Evolutionary conservation across 176 grass and related monocot species (phyloP), one percentile per base, ranked within the genome.

Genomic region (Rhynchospora tenuis): DNA sequence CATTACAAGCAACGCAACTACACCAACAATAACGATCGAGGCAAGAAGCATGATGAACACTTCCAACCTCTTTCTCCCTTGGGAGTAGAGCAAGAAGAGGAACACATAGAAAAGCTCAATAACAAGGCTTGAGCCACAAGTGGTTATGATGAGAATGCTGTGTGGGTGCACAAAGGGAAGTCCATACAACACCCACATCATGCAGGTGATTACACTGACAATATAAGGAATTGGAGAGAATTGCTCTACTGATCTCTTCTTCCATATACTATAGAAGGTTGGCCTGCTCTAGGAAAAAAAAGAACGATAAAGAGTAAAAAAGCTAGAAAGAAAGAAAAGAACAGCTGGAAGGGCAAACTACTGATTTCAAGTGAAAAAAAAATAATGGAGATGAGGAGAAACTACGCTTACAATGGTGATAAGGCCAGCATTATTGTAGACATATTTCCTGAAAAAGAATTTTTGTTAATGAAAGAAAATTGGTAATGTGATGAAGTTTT

Each of bases 171-270:
- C 94, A 42, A 64, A 1, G 0, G 94, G 94, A 2, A 97, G 83
- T 0, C 90, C 94, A 75, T 97, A 97, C 64, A 92, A 73, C 83
- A 94, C 92, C 94, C 94, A 97, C 83, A 97, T 90, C 92, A 94
- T 89, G 89, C 90, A 92, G 83, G 91, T 94, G 9, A 94, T 85
- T 17, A 94, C 82, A 70, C 88, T 92, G 8, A 87, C 90, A 2
- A 94, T 44, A 84, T 97, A 97, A 7, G 94, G 94, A 58, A 92
- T 81, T 64, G 94, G 42, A 24, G 94, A 94, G 88, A 92, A 97
- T 86, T 97, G 86, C 84, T 97, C 88, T 69, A 97, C 94, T 29
- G 92, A 78, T 4, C 89, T 11, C 78, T 89, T 94, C 92, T 97
- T 97, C 85, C 94, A 89, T 90, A 97, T 94, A 31, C 69, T 70